Percentiles rank a stretch among this genome's conserved stretches.
These are phyloP conservation scores for Phaeosphaeria sp. DNA, from an alignment of 2,329 filamentous ascomycete species.

Conservation along the genomic window DNA sequence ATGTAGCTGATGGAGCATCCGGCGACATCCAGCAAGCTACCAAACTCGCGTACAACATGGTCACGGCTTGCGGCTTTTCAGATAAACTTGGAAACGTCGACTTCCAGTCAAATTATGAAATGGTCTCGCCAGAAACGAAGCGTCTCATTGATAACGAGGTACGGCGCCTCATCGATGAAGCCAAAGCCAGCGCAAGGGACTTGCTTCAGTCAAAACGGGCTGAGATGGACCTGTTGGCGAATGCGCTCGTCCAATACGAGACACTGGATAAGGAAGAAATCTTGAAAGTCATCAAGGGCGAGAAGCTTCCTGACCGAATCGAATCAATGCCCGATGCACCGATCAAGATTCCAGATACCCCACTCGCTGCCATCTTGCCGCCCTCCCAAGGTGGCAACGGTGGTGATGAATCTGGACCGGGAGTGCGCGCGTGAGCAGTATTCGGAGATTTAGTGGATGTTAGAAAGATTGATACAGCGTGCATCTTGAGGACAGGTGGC, in stretches of 20 bases:
- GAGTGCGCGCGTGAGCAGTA: conserved; percentile 24
- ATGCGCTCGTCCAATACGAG: conserved; percentile 93
- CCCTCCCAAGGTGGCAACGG: conserved; percentile 25
- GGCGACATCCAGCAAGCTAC: conserved; percentile 85
- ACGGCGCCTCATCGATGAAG: conserved; percentile 81
- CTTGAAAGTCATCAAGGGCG: conserved; percentile 84
- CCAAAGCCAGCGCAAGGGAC: conserved; percentile 73
- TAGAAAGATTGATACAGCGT: conserved; percentile 4
- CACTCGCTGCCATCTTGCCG: conserved; percentile 22
- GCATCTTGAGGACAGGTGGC: conserved; percentile 4
- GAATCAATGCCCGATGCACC: conserved; percentile 63
- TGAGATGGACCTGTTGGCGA: conserved; percentile 85
- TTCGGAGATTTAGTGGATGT: not conserved
- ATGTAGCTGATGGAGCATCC: conserved; percentile 87
- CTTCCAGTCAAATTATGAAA: conserved; percentile 78
- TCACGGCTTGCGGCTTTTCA: conserved; percentile 90
- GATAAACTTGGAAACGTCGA: conserved; percentile 88
- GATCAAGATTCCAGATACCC: conserved; percentile 70
- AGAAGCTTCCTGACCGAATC: conserved; percentile 76
- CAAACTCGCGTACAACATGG: conserved; percentile 81
- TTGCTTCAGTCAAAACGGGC: conserved; percentile 77
- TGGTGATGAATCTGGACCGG: conserved; percentile 13
- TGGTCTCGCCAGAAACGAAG: conserved; percentile 85
- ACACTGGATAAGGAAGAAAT: conserved; percentile 89
- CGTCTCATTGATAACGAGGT: conserved; percentile 88